Evolutionary conservation across 2,329 filamentous ascomycete genomes (phyloP).

Genomic region (Neonectria neomacrospora): DNA sequence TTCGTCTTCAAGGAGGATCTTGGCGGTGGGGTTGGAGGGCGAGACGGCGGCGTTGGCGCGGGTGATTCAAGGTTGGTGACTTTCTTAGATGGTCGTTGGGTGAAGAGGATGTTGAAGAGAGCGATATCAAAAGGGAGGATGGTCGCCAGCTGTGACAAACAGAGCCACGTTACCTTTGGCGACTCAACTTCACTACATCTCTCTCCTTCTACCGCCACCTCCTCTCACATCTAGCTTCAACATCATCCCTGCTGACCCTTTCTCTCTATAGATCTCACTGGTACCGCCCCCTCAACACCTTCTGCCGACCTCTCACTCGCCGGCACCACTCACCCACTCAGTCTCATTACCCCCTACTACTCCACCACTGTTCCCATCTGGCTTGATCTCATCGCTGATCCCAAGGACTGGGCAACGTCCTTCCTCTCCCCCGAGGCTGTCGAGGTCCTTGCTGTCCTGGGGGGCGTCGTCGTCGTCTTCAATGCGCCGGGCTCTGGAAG

Average conservation of each 20-base stretch:
- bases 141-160: not conserved
- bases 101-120: not conserved
- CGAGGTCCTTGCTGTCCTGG: conserved; percentile 70
- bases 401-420: conserved; percentile 65
- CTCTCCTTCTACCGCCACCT: too few species aligned
- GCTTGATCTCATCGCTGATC: conserved; percentile 69
- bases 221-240: not conserved
- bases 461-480: conserved; percentile 64
- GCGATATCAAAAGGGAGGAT: not conserved
- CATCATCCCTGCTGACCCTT: conserved; percentile 14
- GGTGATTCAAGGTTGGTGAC: conserved; percentile 63
- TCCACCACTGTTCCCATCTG: conserved; percentile 70
- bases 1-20: conserved; percentile 58
- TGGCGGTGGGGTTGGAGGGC: conserved; percentile 65
- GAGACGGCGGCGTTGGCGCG: conserved; percentile 59
- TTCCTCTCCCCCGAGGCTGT: conserved; percentile 70
- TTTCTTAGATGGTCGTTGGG: not conserved
- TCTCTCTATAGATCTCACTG: conserved; percentile 62
- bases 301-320: conserved; percentile 59
- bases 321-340: conserved; percentile 67
- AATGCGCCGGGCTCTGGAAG: conserved; percentile 33
- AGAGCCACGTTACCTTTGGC: not conserved
- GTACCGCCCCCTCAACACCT: conserved; percentile 52
- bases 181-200: not conserved
- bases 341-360: conserved; percentile 71